phyloP scores from a whole-genome alignment of 805 yeast genomes.

The Metschnikowia sp. region DNA sequence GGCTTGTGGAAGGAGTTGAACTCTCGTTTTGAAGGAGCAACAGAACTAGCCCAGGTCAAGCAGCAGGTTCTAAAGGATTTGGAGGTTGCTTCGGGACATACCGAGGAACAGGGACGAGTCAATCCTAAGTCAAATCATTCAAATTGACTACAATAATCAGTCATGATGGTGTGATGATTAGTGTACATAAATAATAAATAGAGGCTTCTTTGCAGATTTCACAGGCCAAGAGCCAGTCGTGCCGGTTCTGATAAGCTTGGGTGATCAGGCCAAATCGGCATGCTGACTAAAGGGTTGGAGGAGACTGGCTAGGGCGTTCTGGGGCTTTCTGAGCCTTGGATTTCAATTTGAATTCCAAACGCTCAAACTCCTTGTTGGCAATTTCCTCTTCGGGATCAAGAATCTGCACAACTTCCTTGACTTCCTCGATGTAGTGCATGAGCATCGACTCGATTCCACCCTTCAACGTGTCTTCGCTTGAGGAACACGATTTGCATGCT shows the following conservation, averaged over 20 bases:
- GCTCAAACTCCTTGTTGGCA: slow-evolving; percentile 79
- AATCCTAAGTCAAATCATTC: no score
- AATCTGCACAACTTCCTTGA: slow-evolving; percentile 82
- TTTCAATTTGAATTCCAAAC: slow-evolving; percentile 57
- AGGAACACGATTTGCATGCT: slow-evolving; percentile 91
- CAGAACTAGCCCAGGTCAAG: slow-evolving; percentile 14
- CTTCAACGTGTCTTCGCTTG: slow-evolving; percentile 87
- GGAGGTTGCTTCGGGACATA: slow-evolving; percentile 2
- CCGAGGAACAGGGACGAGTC: no score
- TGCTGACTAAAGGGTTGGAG: slow-evolving; percentile 18
- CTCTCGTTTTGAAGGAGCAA: slow-evolving; percentile 22
- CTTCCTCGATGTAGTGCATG: slow-evolving; percentile 95
- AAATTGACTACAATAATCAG: no score
- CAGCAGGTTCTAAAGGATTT: slow-evolving; percentile 15
- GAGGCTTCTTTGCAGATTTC: no score
- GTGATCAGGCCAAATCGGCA: no score
- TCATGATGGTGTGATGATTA: no score
- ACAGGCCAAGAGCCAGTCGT: no score
- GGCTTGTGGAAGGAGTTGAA: slow-evolving; percentile 36
- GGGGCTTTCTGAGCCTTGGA: slow-evolving; percentile 10
- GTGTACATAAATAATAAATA: no score
- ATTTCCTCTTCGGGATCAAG: slow-evolving; percentile 72
- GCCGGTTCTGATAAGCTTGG: no score
- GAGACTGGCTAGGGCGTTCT: slow-evolving; percentile 16
- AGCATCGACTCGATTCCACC: slow-evolving; percentile 97